Evolutionary conservation across 306 rosid genomes (phyloP), one percentile per base, ranked within the genome.

Genomic region (Trifolium dubium): DNA sequence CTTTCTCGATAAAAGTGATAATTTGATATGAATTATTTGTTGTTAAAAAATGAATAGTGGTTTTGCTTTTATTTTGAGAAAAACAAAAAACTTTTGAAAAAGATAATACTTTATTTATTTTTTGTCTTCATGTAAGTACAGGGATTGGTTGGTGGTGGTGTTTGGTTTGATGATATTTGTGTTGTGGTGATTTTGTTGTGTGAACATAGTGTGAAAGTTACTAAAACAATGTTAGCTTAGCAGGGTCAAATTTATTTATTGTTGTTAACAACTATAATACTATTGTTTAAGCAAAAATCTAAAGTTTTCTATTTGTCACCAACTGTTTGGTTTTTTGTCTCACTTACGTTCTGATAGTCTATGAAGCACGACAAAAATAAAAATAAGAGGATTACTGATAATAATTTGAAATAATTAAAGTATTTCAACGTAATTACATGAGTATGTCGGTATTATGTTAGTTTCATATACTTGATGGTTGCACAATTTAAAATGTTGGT

Each of bases 11-110:
- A 23, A 23, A 23, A 23, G 23, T 23, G 23, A 23, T 23, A 23
- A 23, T 23, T 23, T 23, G 23, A 23, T 23, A 23, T 23, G 23
- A 23, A 23, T 23, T 23, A 23, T 56, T 58, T 31, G 17, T 5
- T 61, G 43, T 8, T 10, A 44, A 50, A 11, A 28, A 10, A 19
- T 15, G 73, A 12, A 56, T 1, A 15, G 4, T 63, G 13, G 6
- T 39, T 81, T 72, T 44, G 65, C 61, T 54, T 71, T 73, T 68
- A 15, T 34, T 43, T 47, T 64, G 49, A 8, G 64, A 43, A 19
- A 41, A 65, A 17, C n/a, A 49, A 49, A 6, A 3, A 64, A 30
- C 44, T 74, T 55, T 83, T 44, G 14, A 34, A 49, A 41, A 32
- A n/a, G 69, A 70, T 75, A n/a, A 47, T 56, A 64, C 7, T n/a